Evolutionary conservation across 164 flowering plant species (phyloP).

Genomic region (Liriodendron chinense): DNA sequence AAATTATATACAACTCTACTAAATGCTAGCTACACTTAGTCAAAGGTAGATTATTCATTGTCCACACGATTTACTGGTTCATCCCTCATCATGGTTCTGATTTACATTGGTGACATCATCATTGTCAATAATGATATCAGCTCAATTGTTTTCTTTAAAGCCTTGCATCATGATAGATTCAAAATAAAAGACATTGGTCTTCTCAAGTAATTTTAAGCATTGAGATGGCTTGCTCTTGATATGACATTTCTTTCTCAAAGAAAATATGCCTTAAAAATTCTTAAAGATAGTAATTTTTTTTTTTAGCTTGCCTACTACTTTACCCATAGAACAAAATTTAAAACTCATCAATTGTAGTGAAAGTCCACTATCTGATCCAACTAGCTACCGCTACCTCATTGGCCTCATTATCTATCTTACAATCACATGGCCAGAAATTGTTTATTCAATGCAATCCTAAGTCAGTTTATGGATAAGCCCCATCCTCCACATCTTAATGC

Average conservation of each 20-base stretch:
- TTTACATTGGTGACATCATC: neutral
- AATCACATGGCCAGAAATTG: neutral
- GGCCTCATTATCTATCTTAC: neutral
- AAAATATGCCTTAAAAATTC: neutral
- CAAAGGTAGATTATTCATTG: neutral
- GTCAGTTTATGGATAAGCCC: neutral
- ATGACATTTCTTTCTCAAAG: neutral
- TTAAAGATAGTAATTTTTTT: neutral
- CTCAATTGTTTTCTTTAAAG: neutral
- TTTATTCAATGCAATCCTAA: neutral
- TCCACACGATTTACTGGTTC: neutral
- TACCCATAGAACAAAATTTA: neutral
- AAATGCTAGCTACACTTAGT: neutral
- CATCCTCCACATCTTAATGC: neutral
- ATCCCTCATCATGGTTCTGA: neutral
- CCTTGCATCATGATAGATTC: neutral
- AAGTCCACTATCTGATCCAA: neutral
- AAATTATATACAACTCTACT: neutral
- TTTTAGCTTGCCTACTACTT: neutral
- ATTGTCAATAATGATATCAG: neutral
- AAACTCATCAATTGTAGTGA: neutral
- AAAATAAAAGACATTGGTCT: neutral
- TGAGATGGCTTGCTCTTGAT: neutral
- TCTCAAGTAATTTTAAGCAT: neutral
- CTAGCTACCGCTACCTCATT: neutral